phyloP scores from a whole-genome alignment of 352 stramenopile species.

The Phytophthora ohioensis region DNA sequence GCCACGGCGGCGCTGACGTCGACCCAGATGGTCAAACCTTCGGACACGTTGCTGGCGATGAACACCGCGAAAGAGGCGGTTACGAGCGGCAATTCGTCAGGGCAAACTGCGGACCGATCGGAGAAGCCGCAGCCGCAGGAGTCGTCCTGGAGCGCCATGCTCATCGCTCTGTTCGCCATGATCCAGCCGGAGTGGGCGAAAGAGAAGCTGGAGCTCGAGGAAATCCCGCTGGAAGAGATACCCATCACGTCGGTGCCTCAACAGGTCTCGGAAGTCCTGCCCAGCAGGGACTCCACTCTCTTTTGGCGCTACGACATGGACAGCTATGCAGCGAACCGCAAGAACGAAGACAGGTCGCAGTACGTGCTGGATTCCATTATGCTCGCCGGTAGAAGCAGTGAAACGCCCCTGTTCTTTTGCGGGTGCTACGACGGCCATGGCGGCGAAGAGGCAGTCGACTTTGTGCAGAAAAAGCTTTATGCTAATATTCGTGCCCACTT shows the following conservation, averaged over 20 bases:
- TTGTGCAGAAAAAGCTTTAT: conserved; percentile 73
- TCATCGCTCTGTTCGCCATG: conserved; percentile 69
- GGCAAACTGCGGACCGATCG: conserved; percentile 12
- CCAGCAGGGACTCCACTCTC: conserved; percentile 42
- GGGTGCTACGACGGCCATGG: conserved; percentile 79
- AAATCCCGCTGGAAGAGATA: conserved; percentile 58
- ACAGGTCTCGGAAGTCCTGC: conserved; percentile 62
- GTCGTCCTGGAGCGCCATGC: conserved; percentile 62
- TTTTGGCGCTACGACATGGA: conserved; percentile 80
- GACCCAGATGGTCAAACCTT: conserved; percentile 10
- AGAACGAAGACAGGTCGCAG: conserved; percentile 74
- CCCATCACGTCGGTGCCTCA: conserved; percentile 56
- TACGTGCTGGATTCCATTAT: conserved; percentile 55
- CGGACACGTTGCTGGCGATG: conserved; percentile 3
- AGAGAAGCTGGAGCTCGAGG: conserved; percentile 48
- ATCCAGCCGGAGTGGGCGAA: conserved; percentile 65
- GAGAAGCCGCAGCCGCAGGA: conserved; percentile 15
- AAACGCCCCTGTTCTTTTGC: conserved; percentile 65
- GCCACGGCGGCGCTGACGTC: conserved; percentile 5
- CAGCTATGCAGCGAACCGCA: conserved; percentile 71
- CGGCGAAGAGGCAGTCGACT: conserved; percentile 70
- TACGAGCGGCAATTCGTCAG: conserved; percentile 3
- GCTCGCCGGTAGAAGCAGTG: conserved; percentile 14
- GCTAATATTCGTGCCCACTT: conserved; percentile 60
- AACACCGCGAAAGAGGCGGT: conserved; percentile 13